Percentiles rank a stretch among this genome's conserved stretches.
Evolutionary conservation across 2,329 filamentous ascomycete species (phyloP).

Genomic region (Paecilomyces formosus): DNA sequence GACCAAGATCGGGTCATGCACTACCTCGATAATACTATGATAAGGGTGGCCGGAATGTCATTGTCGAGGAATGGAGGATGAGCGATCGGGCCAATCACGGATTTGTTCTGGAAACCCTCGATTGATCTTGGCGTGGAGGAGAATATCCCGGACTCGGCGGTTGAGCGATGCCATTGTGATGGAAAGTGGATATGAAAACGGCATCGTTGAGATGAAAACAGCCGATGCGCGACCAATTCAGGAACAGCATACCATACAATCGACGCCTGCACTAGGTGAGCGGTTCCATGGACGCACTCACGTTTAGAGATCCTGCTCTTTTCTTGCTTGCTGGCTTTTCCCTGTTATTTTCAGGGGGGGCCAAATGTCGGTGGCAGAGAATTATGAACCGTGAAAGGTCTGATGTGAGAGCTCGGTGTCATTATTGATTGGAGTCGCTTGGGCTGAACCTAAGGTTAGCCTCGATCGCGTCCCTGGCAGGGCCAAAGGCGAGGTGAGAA

Average conservation of each 20-base stretch:
- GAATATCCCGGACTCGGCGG: neutral
- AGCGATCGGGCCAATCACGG: neutral
- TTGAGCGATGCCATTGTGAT: neutral
- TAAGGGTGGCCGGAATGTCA: neutral
- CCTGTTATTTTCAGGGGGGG: neutral
- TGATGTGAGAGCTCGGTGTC: neutral
- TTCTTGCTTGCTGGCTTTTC: neutral
- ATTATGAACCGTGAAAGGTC: neutral
- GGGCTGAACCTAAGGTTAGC: neutral
- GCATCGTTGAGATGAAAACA: neutral
- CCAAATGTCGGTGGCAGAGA: neutral
- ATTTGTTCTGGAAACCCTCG: neutral
- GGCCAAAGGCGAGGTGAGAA: neutral
- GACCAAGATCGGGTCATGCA: neutral
- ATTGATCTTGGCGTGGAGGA: neutral
- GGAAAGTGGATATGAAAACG: neutral
- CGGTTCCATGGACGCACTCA: neutral
- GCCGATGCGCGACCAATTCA: neutral
- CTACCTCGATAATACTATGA: too few relatives aligned
- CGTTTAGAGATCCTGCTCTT: neutral
- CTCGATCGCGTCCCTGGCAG: neutral
- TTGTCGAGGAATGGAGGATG: neutral
- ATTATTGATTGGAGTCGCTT: neutral
- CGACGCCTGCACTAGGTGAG: neutral
- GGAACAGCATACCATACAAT: neutral